Conservation (phyloP, 805 yeast species). For the Saturnispora sanitii region DNA sequence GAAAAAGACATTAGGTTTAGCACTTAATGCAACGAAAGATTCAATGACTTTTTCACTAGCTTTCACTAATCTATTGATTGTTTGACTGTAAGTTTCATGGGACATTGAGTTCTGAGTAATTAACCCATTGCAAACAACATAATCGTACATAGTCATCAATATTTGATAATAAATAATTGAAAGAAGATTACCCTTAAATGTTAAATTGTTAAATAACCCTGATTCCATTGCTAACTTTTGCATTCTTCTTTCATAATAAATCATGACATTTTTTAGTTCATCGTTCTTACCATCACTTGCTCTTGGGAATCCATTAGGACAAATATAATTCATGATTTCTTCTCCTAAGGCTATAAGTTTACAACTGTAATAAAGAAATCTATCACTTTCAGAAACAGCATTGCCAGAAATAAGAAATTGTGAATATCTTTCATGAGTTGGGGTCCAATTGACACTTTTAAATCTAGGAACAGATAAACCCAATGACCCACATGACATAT, state of each 20-base stretch:
- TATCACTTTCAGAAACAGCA: constrained; percentile 29
- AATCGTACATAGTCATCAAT: constrained; percentile 42
- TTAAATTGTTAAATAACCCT: constrained; percentile 26
- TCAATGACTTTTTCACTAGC: constrained; percentile 38
- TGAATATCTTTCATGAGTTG: constrained; percentile 32
- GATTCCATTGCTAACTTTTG: constrained; percentile 32
- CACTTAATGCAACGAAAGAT: constrained; percentile 33
- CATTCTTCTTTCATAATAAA: constrained; percentile 33
- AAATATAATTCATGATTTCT: constrained; percentile 35
- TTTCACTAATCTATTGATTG: constrained; percentile 33
- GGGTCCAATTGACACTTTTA: constrained; percentile 40
- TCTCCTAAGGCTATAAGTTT: constrained; percentile 40
- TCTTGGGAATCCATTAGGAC: constrained; percentile 21
- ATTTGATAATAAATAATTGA: constrained; percentile 41
- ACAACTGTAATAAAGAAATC: constrained; percentile 36
- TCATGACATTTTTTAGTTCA: constrained; percentile 25
- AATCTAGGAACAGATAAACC: constrained; percentile 43
- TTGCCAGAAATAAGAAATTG: constrained; percentile 29
- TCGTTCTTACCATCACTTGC: constrained; percentile 3
- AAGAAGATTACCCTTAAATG: constrained; percentile 32
- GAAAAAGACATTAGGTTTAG: constrained; percentile 28
- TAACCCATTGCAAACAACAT: constrained; percentile 35
- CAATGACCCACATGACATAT: constrained; percentile 41
- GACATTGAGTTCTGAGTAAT: constrained; percentile 20
- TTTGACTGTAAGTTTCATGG: constrained; percentile 29